Base-by-base conservation (phyloP, 2,329 filamentous ascomycete species). In the Diaporthe ampelina region DNA sequence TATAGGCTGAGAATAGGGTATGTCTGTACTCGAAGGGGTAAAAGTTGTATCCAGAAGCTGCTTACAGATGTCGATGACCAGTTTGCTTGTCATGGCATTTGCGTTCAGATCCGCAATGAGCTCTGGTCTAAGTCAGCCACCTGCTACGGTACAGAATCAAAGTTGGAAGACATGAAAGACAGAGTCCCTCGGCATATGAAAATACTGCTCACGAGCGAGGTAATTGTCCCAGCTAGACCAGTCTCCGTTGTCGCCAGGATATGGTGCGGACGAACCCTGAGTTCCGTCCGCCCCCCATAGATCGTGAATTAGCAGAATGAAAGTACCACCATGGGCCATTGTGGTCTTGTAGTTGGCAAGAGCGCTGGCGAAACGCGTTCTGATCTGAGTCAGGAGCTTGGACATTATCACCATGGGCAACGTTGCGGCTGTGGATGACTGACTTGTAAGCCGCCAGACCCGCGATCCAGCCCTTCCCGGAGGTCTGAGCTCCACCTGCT, bases 211-310 rank as follows among this genome's bases (percentile, higher is more conserved):
- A 48, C 43, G 81, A 0, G 81, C 79, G 1, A 88, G 75, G 71
- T 86, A 89, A 0, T 76, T 74, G 68, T 89, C 86, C 76, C 82
- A 86, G 26, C 81, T 77, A 1, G 81, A 79, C 86, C 87, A 90
- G 77, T 88, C 80, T 1, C 84, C 85, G 74, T 87, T 81, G 74
- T 89, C 87, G 4, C 88, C 88, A 1, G 88, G 88, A 69, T 83
- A 88, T 0, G 77, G 75, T 35, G 81, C 80, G 0, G 81, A 79
- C 1, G 81, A 81, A 1, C 80, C 78, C 35, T 85, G 84, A 8
- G 81, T 78, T n/a, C 84, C 82, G 76, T 88, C 86, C 0, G 86
- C 84, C 10, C 87, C 87, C 86, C 86, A 88, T 5, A 86, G 74
- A 69, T 87, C 86, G 72, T 86, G 85, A 0, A 83, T 81, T 0